Base-by-base conservation (phyloP, 768 basidiomycete species). In the Rubroboletus pulcherrimus region DNA sequence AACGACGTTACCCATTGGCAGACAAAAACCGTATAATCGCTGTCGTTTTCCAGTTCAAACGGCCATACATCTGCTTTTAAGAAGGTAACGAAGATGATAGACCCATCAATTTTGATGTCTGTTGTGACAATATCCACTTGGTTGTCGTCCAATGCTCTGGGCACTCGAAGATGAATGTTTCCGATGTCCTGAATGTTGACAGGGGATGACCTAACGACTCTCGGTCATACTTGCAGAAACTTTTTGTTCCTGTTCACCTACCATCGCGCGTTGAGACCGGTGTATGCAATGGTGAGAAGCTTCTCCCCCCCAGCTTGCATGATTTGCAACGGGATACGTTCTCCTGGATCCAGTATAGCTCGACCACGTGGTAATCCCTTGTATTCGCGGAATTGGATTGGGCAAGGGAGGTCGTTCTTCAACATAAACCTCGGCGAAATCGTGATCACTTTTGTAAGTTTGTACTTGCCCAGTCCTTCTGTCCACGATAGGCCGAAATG, bases 391-490 rank as follows among this genome's bases (percentile, higher is more conserved):
- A 95, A 85, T 38, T 83, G 83, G 33, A 99, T 79, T 2, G 84
- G 65, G 48, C 83, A 81, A 5, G 76, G 58, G 37, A 93, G 78
- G 57, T 84, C 80, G 72, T 98, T 99, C 71, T 86, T 90, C 62
- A 98, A 71, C 59, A 98, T 74, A 76, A 94, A 98, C 44, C 97
- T 84, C 29, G 97, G 97, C 8, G 90, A 79, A 37, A 98, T 74
- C 0, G 91, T 95, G 60, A 99, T 86, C 61, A 98, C 87, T 74
- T 98, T 98, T 29, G 88, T 89, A 34, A 98, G 75, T 67, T 98
- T 98, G 71, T 98, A 98, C 77, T 97, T 98, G 35, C 97, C 97
- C n/a, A 87, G 75, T 2, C 95, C 97, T 71, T 96, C 94, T 17
- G 82, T 80, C 84, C 95, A 98, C 5, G 93, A 95, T 38, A 99